These are phyloP conservation scores for Termitomyces bulborhizus DNA, from an alignment of 768 basidiomycete genomes.

Conservation along the genomic window DNA sequence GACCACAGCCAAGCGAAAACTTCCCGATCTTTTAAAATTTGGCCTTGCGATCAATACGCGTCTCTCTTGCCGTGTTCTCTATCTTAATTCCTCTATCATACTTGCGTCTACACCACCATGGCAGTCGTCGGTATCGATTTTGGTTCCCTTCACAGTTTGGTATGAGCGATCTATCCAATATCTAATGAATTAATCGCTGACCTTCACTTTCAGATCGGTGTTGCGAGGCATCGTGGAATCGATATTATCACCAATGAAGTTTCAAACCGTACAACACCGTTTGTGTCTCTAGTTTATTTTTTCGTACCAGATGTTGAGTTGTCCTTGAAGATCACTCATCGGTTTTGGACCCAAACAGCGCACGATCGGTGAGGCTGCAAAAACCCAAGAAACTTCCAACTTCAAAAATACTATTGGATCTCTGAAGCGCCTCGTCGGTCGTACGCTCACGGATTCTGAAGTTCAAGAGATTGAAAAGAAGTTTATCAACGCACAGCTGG, in stretches of 20 bases:
- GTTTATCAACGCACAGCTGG: constrained; percentile 81
- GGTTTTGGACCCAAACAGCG: constrained; percentile 92
- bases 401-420: constrained; percentile 96
- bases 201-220: constrained; percentile 66
- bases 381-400: constrained; percentile 97
- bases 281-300: constrained; percentile 24
- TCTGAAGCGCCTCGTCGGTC: constrained; percentile 85
- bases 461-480: constrained; percentile 82
- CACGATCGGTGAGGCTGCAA: constrained; percentile 89
- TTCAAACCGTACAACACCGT: constrained; percentile 96
- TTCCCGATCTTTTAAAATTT: constrained; percentile 17
- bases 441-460: constrained; percentile 75
- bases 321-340: constrained; percentile 69
- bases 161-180: constrained; percentile 23
- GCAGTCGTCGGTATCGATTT: constrained; percentile 95
- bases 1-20: constrained; percentile 16
- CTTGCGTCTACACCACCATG: constrained; percentile 40
- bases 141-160: constrained; percentile 87
- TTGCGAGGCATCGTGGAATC: constrained; percentile 92
- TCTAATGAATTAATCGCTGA: constrained; percentile 2
- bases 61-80: constrained; percentile 4
- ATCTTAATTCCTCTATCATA: constrained; percentile 11
- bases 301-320: not conserved
- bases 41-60: constrained; percentile 8
- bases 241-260: constrained; percentile 99